Percentiles rank a stretch among this genome's conserved stretches.
phyloP scores from a whole-genome alignment of 441 rosid species.

The Aquilaria agallochum region DNA sequence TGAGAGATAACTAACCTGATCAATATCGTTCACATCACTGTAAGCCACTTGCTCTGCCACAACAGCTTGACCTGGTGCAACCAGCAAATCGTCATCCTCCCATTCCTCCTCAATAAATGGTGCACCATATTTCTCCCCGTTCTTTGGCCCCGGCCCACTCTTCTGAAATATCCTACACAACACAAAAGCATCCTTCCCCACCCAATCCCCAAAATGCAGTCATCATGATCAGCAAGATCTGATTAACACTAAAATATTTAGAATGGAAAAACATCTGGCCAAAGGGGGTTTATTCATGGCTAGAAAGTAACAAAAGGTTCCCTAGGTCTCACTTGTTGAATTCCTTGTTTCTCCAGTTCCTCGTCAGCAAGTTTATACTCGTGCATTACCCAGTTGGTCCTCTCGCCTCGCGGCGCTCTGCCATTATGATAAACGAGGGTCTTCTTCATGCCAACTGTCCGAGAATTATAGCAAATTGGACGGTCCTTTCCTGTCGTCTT shows the following conservation, averaged over 20 bases:
- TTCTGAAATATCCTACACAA: conserved; percentile 92
- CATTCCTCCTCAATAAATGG: conserved; percentile 96
- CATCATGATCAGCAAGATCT: conserved; percentile 9
- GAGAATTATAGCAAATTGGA: conserved; percentile 36
- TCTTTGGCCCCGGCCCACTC: conserved; percentile 97
- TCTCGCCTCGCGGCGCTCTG: conserved; percentile 86
- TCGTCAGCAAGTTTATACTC: conserved; percentile 87
- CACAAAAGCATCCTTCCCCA: conserved; percentile 77
- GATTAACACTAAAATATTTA: neutral
- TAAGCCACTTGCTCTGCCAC: conserved; percentile 32
- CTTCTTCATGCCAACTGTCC: conserved; percentile 87
- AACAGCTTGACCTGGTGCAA: conserved; percentile 51
- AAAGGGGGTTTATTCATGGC: neutral
- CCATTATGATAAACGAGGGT: conserved; percentile 91
- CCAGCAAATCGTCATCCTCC: conserved; percentile 64
- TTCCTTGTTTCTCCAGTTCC: conserved; percentile 55
- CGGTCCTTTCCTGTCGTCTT: conserved; percentile 96
- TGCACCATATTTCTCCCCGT: conserved; percentile 98
- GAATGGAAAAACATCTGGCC: neutral
- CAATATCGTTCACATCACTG: conserved; percentile 46
- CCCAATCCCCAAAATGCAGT: conserved; percentile 8
- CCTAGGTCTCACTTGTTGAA: conserved; percentile 51
- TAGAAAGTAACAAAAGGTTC: neutral
- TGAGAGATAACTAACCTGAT: conserved; percentile 47
- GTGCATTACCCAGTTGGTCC: conserved; percentile 98